Evolutionary conservation across 768 basidiomycete species (phyloP).

Genomic region (Cytidiella melzeri): DNA sequence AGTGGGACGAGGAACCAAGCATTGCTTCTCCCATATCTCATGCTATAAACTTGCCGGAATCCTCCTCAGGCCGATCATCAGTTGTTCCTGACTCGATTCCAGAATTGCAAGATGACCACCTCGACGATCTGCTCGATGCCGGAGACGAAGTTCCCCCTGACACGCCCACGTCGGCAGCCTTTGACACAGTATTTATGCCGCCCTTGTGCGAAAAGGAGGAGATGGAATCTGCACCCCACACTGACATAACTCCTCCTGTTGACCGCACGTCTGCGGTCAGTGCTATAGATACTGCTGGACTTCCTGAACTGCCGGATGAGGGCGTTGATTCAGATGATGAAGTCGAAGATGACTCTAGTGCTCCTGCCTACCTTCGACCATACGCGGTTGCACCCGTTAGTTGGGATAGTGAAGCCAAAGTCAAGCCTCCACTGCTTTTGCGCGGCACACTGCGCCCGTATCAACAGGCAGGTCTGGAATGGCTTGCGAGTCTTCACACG

Average conservation of each 20-base stretch:
- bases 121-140: neutral
- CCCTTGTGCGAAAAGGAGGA: neutral
- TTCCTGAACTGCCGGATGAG: no score
- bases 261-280: no score
- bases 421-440: constrained; percentile 66
- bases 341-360: constrained; percentile 33
- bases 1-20: neutral
- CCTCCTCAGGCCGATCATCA: neutral
- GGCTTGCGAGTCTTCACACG: constrained; percentile 83
- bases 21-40: neutral
- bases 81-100: neutral
- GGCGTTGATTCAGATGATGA: constrained; percentile 25
- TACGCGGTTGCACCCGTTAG: constrained; percentile 69
- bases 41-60: neutral
- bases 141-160: neutral
- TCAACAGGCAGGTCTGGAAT: constrained; percentile 89
- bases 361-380: constrained; percentile 47
- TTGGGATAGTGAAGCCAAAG: constrained; percentile 53
- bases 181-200: neutral
- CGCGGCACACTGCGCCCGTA: constrained; percentile 89
- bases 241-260: no score
- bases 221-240: neutral
- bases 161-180: neutral
- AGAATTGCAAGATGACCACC: neutral
- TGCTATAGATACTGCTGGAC: neutral